phyloP scores from a whole-genome alignment of 176 grass and related monocot genomes.

The Phoenix dactylifera region DNA sequence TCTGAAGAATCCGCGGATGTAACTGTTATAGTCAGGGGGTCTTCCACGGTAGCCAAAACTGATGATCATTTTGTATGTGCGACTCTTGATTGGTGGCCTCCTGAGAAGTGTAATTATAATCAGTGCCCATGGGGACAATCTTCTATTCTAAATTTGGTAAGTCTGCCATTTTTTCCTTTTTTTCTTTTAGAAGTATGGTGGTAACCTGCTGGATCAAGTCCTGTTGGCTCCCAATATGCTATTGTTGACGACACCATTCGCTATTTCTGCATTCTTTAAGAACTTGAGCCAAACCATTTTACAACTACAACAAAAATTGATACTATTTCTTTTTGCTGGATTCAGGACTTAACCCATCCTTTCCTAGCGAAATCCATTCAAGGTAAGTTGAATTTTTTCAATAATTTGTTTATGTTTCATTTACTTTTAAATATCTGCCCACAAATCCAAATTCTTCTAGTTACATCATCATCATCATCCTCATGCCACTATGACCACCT shows the following conservation, averaged over 20 bases:
- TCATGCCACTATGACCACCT: no score
- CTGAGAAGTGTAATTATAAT: conserved; percentile 88
- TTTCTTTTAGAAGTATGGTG: no score
- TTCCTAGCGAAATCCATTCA: conserved; percentile 67
- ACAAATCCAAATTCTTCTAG: no score
- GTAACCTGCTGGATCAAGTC: no score
- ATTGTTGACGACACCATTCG: no score
- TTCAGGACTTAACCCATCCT: conserved; percentile 71
- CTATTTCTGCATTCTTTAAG: no score
- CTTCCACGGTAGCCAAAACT: conserved; percentile 51
- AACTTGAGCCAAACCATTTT: no score
- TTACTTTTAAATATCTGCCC: no score
- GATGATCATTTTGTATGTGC: conserved; percentile 70
- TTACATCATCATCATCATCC: no score
- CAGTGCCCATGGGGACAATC: conserved; percentile 83
- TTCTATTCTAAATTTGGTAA: conserved; percentile 84
- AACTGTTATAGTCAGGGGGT: conserved; percentile 54
- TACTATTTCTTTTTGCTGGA: conserved; percentile 5
- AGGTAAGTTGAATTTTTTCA: conserved; percentile 33
- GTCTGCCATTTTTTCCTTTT: background rate
- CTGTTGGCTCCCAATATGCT: no score
- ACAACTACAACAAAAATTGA: conserved; percentile 15
- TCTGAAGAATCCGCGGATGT: conserved; percentile 54
- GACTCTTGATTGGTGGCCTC: conserved; percentile 99
- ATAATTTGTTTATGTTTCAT: conserved; percentile 1